Base-by-base conservation (phyloP, 371 early-diverging fungal species). In the Zopfochytrium polystomum region DNA sequence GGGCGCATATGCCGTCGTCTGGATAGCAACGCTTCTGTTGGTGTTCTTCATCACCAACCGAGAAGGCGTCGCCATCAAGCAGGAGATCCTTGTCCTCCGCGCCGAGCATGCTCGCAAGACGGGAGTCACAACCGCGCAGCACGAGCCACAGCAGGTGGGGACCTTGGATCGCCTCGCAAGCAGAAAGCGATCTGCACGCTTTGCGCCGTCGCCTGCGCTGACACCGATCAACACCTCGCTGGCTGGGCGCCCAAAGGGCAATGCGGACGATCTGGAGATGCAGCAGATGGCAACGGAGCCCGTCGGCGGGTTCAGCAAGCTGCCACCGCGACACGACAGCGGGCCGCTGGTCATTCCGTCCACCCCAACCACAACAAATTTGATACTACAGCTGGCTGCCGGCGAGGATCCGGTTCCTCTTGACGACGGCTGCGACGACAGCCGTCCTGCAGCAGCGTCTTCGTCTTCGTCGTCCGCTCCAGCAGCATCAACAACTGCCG, bases 321-420 rank as follows among this genome's bases (percentile, higher is more conserved):
- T 43, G 18, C 20, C 43, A 43, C 15, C 18, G 25, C 31, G 33
- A 22, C 18, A 6, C 11, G 11, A 15, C 7, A 26, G 27, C 30
- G 6, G 11, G 6, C 20, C 58, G 18, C 58, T 58, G 4, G 49
- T 58, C 20, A 42, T 58, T 9, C 58, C 58, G 1, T 49, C 49
- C 18, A 58, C 58, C 13, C 58, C 58, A 11, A 50, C 47, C 18
- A 58, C 58, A 29, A 58, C 27, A 13, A 49, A 49, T 18, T 50
- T 58, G 3, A 31, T 58, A 26, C 47, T 58, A 5, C 33, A 47
- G 0, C 58, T 58, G 18, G 58, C 58, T 22, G 20, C n/a, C 1
- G 58, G 58, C 47, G 47, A 47, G 9, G 58, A 58, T 20, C 18
- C 34, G n/a, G n/a, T n/a, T n/a, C n/a, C n/a, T n/a, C n/a, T n/a